Base-by-base conservation (phyloP, 352 stramenopile species). In the Peronospora tabacina region DNA sequence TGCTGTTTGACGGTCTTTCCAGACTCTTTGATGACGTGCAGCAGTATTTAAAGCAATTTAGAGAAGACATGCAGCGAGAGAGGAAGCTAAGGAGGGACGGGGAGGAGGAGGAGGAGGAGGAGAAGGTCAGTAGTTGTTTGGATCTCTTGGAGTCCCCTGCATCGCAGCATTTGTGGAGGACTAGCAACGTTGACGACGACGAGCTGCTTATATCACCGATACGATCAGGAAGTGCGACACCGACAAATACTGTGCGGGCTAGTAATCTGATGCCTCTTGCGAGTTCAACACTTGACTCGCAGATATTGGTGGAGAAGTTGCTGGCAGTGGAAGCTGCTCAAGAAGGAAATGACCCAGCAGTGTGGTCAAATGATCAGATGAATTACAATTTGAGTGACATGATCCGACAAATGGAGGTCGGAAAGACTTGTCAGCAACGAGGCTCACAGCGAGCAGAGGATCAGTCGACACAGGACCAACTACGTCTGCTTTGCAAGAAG, bases 1-100 rank as follows among this genome's bases (percentile, higher is more conserved):
- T 82, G 30, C 42, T 90, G 32, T 90, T 90, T 19, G 79, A 90
- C 19, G 76, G 79, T 3, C 52, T 90, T n/a, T 82, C 74, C 22
- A 57, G 66, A 19, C 60, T 87, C 24, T 87, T 72, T 35, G 79
- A 90, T 12, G 68, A 86, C 30, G 66, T 88, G 17, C 44, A 58
- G 44, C 55, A 61, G 22, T 90, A 87, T 60, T 22, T 79, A 6
- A 51, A 72, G 24, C 52, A 66, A 19, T 80, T 80, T 37, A 58
- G 54, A 48, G 54, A 70, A 11, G 65, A 80, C 20, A 44, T 66
- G 17, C 44, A 54, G 15, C 63, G n/a, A 11, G 66, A 62, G 5
- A 61, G 55, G 26, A 57, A 49, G 12, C 2, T 24, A 2, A n/a
- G 12, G 4, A 26, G 8, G 28, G 36, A 30, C 1, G 24, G 38